Conservation (phyloP, 345 rosid species). For the Abelmoschus esculentus region DNA sequence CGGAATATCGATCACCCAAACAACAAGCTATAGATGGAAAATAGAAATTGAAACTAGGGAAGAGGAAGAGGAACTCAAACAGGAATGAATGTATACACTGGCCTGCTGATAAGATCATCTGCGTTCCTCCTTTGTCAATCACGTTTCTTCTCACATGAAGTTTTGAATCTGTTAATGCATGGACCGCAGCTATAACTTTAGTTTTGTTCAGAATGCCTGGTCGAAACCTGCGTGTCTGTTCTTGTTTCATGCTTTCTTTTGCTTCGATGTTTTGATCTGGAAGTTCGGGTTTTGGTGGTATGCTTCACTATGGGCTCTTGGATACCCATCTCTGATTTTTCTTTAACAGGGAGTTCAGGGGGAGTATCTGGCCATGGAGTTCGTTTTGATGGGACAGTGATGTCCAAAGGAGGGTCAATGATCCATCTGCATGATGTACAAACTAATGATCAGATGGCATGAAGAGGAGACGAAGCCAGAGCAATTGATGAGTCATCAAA, state of each 20-base stretch:
- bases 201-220: slow-evolving; percentile 43
- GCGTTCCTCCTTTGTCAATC: background rate
- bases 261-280: slow-evolving; percentile 28
- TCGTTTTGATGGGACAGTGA: slow-evolving; percentile 74
- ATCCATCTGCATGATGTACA: slow-evolving; percentile 56
- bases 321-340: slow-evolving; percentile 24
- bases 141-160: background rate
- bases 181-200: slow-evolving; percentile 8
- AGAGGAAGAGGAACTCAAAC: background rate
- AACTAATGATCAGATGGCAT: slow-evolving; percentile 1
- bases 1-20: slow-evolving; percentile 26
- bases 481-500: background rate
- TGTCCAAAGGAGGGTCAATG: slow-evolving; percentile 83
- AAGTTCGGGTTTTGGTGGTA: slow-evolving; percentile 39
- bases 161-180: background rate
- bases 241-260: slow-evolving; percentile 71
- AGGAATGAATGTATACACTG: background rate
- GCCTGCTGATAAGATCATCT: background rate
- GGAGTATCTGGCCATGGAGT: slow-evolving; percentile 97
- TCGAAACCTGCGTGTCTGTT: slow-evolving; percentile 37
- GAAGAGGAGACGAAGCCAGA: background rate
- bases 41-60: background rate
- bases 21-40: background rate
- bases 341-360: slow-evolving; percentile 64
- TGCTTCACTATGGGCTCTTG: slow-evolving; percentile 50